phyloP scores from a whole-genome alignment of 805 yeast genomes.

The Hanseniaspora osmophila region DNA sequence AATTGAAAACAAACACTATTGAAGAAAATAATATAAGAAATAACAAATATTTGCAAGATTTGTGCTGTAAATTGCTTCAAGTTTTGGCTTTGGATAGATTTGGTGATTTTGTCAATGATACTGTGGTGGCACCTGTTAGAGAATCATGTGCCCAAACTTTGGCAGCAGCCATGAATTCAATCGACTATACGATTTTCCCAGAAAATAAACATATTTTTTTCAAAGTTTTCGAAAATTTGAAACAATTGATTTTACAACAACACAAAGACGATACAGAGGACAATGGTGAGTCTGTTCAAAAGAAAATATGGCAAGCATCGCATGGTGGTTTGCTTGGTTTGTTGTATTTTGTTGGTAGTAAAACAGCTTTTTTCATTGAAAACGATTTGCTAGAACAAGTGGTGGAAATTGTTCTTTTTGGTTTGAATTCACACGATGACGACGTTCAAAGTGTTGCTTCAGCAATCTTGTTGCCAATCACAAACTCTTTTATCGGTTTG shows the following conservation, averaged over 20 bases:
- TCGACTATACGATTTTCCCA: constrained; percentile 34
- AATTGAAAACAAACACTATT: constrained; percentile 47
- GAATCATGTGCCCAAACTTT: constrained; percentile 92
- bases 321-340: constrained; percentile 96
- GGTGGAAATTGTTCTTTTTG: constrained; percentile 74
- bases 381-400: constrained; percentile 51
- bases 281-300: constrained; percentile 11
- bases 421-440: constrained; percentile 67
- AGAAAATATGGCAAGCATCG: constrained; percentile 83
- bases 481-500: constrained; percentile 66
- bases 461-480: constrained; percentile 79
- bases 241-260: constrained; percentile 57
- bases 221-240: constrained; percentile 50
- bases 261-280: constrained; percentile 17
- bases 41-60: constrained; percentile 63
- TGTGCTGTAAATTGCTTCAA: constrained; percentile 72
- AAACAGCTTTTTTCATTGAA: constrained; percentile 59
- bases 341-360: constrained; percentile 78
- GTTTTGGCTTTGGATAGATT: constrained; percentile 86
- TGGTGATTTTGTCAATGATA: constrained; percentile 94
- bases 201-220: background rate
- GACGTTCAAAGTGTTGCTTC: constrained; percentile 97
- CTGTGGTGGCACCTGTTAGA: constrained; percentile 95
- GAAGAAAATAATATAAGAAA: constrained; percentile 56
- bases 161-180: constrained; percentile 74